Base-by-base conservation (phyloP, 2,329 filamentous ascomycete genomes). In the Bipolaris victoriae region DNA sequence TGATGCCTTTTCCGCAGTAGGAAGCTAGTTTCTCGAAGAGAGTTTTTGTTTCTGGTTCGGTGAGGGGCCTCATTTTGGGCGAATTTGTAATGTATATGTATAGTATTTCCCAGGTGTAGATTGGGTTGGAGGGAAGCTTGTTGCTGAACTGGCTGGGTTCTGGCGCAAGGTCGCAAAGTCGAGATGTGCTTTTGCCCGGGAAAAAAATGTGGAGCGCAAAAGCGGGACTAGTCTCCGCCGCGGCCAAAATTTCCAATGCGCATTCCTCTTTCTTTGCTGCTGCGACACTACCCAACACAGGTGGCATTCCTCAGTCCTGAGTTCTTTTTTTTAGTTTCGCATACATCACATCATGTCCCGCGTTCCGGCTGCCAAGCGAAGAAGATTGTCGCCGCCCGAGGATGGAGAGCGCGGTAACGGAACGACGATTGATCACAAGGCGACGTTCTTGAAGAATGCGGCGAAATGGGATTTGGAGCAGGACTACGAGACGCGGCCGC, bases 11-110 rank as follows among this genome's bases (percentile, higher is more conserved):
- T 66, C 93, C 92, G 22, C 91, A 95, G 82, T 98, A 99, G 77
- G 92, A 91, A 57, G 95, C 95, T 39, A 99, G 87, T 82, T 98
- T 97, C 68, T 89, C 86, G 78, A 97, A 96, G 69, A 97, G 87
- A 1, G 90, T 90, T 76, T 88, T 87, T 57, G 88, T 90, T 79
- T 92, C 90, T 72, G 82, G 78, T 77, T 92, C 92, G 55, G 92
- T 95, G 65, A 97, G 86, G 50, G 89, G 86, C 54, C 92, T 86
- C 91, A 96, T 96, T 45, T 69, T 85, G 39, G 57, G 39, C 47
- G 1, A 18, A 5, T 18, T 15, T 3, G 18, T 7, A 13, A 39
- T 31, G 39, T 60, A 52, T 26, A 9, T 26, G 24, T 24, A 24
- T 24, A 7, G 26, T 29, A 29, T 29, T 26, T 47, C 37, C 37